Evolutionary conservation across 2,329 filamentous ascomycete genomes (phyloP).

Genomic region (Emmonsiellopsis sp.): DNA sequence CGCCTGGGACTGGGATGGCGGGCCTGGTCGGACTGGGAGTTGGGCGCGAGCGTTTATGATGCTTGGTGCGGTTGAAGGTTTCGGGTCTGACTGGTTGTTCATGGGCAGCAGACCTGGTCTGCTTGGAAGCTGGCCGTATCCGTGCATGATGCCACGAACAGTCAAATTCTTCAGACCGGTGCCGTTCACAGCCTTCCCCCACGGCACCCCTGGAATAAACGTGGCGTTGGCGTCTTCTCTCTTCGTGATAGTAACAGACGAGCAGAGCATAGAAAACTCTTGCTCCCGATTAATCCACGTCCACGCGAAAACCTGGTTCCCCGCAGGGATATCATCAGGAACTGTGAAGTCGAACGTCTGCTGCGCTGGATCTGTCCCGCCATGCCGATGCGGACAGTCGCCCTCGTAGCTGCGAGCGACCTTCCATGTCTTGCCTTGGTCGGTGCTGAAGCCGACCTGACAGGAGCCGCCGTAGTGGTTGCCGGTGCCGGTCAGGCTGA

Average conservation of each 20-base stretch:
- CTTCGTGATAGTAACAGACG: constrained; percentile 33
- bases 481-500: constrained; percentile 22
- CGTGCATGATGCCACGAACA: no score
- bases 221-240: not conserved
- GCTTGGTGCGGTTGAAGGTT: no score
- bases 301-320: constrained; percentile 37
- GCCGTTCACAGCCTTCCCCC: not conserved
- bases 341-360: constrained; percentile 40
- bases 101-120: no score
- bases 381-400: constrained; percentile 37
- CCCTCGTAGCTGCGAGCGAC: constrained; percentile 39
- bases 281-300: constrained; percentile 42
- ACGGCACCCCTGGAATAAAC: no score
- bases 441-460: constrained; percentile 38
- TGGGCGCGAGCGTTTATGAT: no score
- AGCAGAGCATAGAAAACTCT: constrained; percentile 39
- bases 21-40: no score
- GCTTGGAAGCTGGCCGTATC: no score
- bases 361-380: constrained; percentile 27
- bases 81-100: no score
- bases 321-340: constrained; percentile 33
- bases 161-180: not conserved
- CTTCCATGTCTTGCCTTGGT: constrained; percentile 37
- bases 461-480: constrained; percentile 42
- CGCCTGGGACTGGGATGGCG: no score